Base-by-base conservation (phyloP, 2,329 filamentous ascomycete species). In the Xylariaceae sp. region DNA sequence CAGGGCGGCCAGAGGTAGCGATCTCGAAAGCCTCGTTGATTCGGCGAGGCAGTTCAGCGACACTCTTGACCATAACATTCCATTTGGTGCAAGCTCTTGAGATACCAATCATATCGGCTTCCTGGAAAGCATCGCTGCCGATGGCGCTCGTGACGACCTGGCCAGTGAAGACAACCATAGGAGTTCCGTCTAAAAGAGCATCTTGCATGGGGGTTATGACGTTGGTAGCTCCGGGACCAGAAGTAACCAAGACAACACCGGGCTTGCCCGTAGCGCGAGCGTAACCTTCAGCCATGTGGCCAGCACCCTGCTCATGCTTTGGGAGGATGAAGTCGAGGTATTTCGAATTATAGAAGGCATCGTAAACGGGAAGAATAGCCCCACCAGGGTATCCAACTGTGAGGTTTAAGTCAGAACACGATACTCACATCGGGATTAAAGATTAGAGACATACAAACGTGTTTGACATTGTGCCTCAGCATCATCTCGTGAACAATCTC, bases 401-500 rank as follows among this genome's bases (percentile, higher is more conserved):
- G 50, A 67, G 58, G 59, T 49, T 57, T 55, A 41, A 47, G 36
- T 53, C 40, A 45, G 40, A 3, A 33, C 47, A 32, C 49, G 43
- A 41, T 35, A 40, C 33, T 38, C 15, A 39, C 46, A 31, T 36
- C 9, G 42, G 47, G 49, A 42, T n/a, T 42, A 33, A 12, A 11
- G 5, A 35, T 6, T 30, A 45, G 42, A 11, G 41, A 85, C 89
- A 67, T 78, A 95, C 90, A 97, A 66, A 97, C 82, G 70, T 96
- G 90, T 75, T 96, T 94, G 49, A 99, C 92, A 61, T 78, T 82
- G 62, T 92, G 88, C 65, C 92, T 81, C 54, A 95, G 79, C 91
- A 99, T 96, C 92, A 97, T 97, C 74, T 97, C 92, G 71, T 97
- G 91, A 72, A 97, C 96, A 62, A 97, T 96, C 71, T 96, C 86